These are phyloP conservation scores for Exophiala alcalophila DNA, from an alignment of 2,329 filamentous ascomycete genomes.

Conservation along the genomic window DNA sequence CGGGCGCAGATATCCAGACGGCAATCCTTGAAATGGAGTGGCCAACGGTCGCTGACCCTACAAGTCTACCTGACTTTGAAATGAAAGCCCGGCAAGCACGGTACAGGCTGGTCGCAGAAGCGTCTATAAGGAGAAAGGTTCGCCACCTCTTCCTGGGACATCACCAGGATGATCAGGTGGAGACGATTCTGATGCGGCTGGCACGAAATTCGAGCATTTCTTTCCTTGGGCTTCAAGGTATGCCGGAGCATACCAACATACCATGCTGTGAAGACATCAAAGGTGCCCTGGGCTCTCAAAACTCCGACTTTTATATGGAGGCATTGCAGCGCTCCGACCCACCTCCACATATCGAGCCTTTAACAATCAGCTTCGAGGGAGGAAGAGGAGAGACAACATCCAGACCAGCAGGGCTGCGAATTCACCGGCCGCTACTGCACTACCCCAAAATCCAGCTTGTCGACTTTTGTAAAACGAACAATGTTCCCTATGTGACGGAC, in stretches of 20 bases:
- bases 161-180: conserved; percentile 85
- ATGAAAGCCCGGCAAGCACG: conserved; percentile 69
- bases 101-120: conserved; percentile 66
- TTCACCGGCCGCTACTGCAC: conserved; percentile 66
- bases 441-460: conserved; percentile 54
- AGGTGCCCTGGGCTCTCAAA: conserved; percentile 14
- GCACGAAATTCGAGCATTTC: conserved; percentile 15
- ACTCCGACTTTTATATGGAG: too few relatives aligned
- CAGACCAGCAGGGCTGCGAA: conserved; percentile 58
- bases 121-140: conserved; percentile 54
- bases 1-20: conserved; percentile 32
- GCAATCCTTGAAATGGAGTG: conserved; percentile 51
- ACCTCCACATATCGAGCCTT: too few relatives aligned
- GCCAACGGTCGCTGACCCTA: conserved; percentile 41
- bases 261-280: conserved; percentile 27
- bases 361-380: too few relatives aligned
- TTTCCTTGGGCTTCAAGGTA: conserved; percentile 26
- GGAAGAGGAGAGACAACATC: conserved; percentile 45
- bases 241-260: conserved; percentile 14
- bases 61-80: conserved; percentile 65
- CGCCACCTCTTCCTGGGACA: conserved; percentile 73
- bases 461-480: conserved; percentile 67
- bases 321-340: too few relatives aligned
- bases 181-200: conserved; percentile 81
- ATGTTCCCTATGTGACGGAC: conserved; percentile 78